Evolutionary conservation across 2,329 filamentous ascomycete species (phyloP), one percentile per base, ranked within the genome.

Genomic region (Colletotrichum lindemuthianum): DNA sequence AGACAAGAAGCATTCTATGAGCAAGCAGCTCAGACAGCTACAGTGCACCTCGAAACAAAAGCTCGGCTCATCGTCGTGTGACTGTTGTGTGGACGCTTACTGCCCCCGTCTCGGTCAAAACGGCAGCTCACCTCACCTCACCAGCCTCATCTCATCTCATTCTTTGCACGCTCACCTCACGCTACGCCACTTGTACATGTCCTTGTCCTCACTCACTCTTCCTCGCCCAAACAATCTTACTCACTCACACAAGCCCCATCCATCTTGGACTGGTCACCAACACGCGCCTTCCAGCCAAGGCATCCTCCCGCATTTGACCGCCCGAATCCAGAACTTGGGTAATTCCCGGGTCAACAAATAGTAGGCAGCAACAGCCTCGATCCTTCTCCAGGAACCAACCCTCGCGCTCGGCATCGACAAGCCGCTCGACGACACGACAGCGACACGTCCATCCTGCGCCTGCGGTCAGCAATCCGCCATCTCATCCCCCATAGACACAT

Each of bases 401-500:
- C 34, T 37, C 58, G 51, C n/a, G 8, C 33, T 41, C 34, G 41
- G 52, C 47, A 47, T 36, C 45, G 32, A 34, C 36, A 52, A 24
- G 32, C 37, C 32, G 59, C 41, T 52, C 52, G 36, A 59, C 24
- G 60, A 63, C 48, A 63, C 59, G 54, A 50, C 48, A n/a, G 9
- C 40, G 40, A n/a, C 40, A 43, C 41, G 41, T 13, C 41, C 41
- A 43, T 43, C 15, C 55, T n/a, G 10, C 11, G 53, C 56, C 63
- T 66, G 63, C 63, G 60, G 63, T 64, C 63, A 66, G 63, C 59
- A 66, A 66, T 50, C 63, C 48, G 60, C 50, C 60, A 49, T 53
- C 24, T 24, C 24, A 24, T 24, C 24, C 24, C 24, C 24, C 24
- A 24, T 24, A 24, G 4, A 24, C 24, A 24, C 24, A 24, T 24